phyloP scores from a whole-genome alignment of 2,329 filamentous ascomycete species.

The Beauveria bassiana region DNA sequence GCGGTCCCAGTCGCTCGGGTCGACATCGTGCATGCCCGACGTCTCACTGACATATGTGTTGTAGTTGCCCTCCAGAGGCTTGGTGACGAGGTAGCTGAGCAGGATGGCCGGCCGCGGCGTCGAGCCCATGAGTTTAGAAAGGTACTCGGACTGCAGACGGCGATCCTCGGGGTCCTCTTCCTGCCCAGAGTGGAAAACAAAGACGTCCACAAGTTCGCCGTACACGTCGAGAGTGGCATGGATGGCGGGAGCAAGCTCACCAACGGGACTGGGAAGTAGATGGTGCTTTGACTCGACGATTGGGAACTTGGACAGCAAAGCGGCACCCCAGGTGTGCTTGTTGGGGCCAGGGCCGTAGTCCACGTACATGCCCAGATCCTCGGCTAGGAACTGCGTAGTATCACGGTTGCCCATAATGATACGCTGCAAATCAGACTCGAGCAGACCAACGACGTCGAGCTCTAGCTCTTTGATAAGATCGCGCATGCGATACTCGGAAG shows the following conservation, averaged over 20 bases:
- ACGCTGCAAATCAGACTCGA: constrained; percentile 88
- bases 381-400: constrained; percentile 87
- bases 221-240: constrained; percentile 95
- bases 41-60: constrained; percentile 83
- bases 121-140: constrained; percentile 80
- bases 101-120: constrained; percentile 74
- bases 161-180: constrained; percentile 94
- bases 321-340: constrained; percentile 97
- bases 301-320: constrained; percentile 91
- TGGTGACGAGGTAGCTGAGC: constrained; percentile 86
- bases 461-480: constrained; percentile 90
- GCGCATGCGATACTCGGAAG: constrained; percentile 87
- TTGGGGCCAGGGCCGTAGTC: constrained; percentile 96
- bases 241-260: constrained; percentile 91
- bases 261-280: constrained; percentile 84
- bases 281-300: constrained; percentile 97
- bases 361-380: constrained; percentile 97
- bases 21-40: constrained; percentile 93
- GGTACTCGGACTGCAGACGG: constrained; percentile 75
- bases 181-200: constrained; percentile 97
- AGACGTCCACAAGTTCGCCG: constrained; percentile 81
- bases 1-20: constrained; percentile 85
- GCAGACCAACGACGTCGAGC: constrained; percentile 89
- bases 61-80: constrained; percentile 88
- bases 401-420: constrained; percentile 99